Base-by-base conservation (phyloP, 2,329 filamentous ascomycete genomes). In the Cladorrhinum sp. region DNA sequence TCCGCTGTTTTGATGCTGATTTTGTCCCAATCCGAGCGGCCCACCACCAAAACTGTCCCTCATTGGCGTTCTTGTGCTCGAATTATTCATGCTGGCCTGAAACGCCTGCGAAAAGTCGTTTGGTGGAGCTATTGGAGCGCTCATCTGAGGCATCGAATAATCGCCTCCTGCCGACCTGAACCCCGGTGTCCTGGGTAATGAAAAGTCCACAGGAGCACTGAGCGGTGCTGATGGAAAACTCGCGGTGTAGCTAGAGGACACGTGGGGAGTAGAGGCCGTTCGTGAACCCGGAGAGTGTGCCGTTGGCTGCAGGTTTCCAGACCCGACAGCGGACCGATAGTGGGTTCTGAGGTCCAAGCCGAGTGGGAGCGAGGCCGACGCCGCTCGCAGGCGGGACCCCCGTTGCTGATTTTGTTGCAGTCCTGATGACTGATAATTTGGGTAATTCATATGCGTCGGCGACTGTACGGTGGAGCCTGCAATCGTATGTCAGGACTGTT, bases 181-280 rank as follows among this genome's bases (percentile, higher is more conserved):
- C 68, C 55, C 73, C 13, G 76, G 74, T 2, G 78, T 79, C 48
- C 79, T 72, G 1, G 80, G 76, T 13, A 81, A 71, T 2, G 79
- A 76, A 65, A 81, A 83, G 56, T 84, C 81, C 62, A 82, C 75
- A 1, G 82, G 82, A 1, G 82, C 80, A 2, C 80, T 79, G 13
- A 85, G 73, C 0, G 83, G 81, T 4, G 82, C 80, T 5, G 81
- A 81, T 1, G 82, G 77, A 65, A 81, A 84, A 64, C 79, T 80
- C 3, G 76, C 75, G 2, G 78, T 78, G 65, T 83, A 82, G 49
- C 73, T 71, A 7, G 77, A 77, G 25, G 79, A 78, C 48, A 70
- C 68, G 57, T 76, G 74, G 7, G 77, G 64, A 52, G 78, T 76
- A 6, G 78, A 76, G 24, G 74, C 66, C 18, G 74, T 70, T 56